These are phyloP conservation scores for Odonthalia washingtoniensis DNA, from an alignment of 31 red algal genomes.

Conservation along the genomic window DNA sequence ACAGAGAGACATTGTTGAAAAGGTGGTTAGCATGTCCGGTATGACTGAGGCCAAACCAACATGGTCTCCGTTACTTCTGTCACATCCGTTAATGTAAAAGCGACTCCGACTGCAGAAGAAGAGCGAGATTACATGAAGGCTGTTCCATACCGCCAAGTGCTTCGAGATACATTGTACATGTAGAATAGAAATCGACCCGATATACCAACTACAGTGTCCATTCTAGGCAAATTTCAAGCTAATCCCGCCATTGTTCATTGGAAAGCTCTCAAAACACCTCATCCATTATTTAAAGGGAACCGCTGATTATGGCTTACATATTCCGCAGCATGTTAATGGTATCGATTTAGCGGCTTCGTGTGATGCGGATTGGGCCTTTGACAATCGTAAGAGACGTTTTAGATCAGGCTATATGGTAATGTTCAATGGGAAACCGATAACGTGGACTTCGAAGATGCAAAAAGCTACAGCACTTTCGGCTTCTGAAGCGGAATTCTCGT, in stretches of 20 bases:
- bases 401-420: background rate
- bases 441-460: background rate
- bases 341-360: background rate
- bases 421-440: background rate
- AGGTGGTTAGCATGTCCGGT: background rate
- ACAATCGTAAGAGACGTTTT: background rate
- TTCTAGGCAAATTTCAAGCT: slow-evolving; percentile 19
- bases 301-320: background rate
- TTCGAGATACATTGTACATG: slow-evolving; percentile 11
- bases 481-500: slow-evolving; percentile 42
- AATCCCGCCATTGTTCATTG: background rate
- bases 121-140: background rate
- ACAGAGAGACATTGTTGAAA: slow-evolving; percentile 27
- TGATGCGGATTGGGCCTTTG: slow-evolving; percentile 38
- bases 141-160: background rate
- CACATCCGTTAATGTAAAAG: slow-evolving; percentile 23
- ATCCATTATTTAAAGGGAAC: slow-evolving; percentile 1
- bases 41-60: slow-evolving; percentile 17
- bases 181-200: slow-evolving; percentile 6
- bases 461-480: slow-evolving; percentile 2
- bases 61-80: slow-evolving; percentile 22
- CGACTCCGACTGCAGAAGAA: background rate
- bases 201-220: slow-evolving; percentile 6
- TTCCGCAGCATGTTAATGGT: background rate
- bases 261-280: slow-evolving; percentile 28